Evolutionary conservation across 805 yeast species (phyloP).

Genomic region (Metschnikowia shivogae): DNA sequence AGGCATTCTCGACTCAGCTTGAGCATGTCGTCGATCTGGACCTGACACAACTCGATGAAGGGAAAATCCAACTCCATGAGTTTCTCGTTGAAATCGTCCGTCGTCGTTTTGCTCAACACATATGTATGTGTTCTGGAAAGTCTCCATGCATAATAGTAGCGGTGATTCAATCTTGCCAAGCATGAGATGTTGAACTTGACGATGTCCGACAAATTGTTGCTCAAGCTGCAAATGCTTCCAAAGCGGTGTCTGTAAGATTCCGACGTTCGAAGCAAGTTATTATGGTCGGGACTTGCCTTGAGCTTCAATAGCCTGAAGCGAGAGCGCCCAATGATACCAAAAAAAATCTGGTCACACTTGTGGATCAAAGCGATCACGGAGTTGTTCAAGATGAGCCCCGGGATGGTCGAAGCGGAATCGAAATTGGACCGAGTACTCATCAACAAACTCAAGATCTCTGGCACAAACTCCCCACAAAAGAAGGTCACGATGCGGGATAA

Average conservation of each 20-base stretch:
- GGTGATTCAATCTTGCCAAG: slow-evolving; percentile 11
- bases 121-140: slow-evolving; percentile 10
- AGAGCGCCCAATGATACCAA: slow-evolving; percentile 24
- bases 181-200: slow-evolving; percentile 9
- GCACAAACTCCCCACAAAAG: slow-evolving; percentile 26
- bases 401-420: slow-evolving; percentile 30
- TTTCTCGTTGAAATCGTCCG: slow-evolving; percentile 3
- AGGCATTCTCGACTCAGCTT: background rate
- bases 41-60: slow-evolving; percentile 1
- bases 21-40: slow-evolving; percentile 3
- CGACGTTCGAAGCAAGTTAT: slow-evolving; percentile 14
- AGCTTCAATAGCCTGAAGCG: slow-evolving; percentile 21
- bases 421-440: slow-evolving; percentile 32
- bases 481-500: slow-evolving; percentile 27
- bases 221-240: slow-evolving; percentile 23
- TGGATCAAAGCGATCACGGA: slow-evolving; percentile 30
- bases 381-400: slow-evolving; percentile 43
- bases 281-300: slow-evolving; percentile 21
- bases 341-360: slow-evolving; percentile 26
- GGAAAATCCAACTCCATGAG: background rate
- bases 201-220: slow-evolving; percentile 26
- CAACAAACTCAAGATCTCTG: slow-evolving; percentile 29
- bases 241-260: slow-evolving; percentile 20
- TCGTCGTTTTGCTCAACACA: slow-evolving; percentile 4
- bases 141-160: slow-evolving; percentile 18